These are phyloP conservation scores for Aplosporella prunicola DNA, from an alignment of 2,329 filamentous ascomycete species.

Conservation along the genomic window DNA sequence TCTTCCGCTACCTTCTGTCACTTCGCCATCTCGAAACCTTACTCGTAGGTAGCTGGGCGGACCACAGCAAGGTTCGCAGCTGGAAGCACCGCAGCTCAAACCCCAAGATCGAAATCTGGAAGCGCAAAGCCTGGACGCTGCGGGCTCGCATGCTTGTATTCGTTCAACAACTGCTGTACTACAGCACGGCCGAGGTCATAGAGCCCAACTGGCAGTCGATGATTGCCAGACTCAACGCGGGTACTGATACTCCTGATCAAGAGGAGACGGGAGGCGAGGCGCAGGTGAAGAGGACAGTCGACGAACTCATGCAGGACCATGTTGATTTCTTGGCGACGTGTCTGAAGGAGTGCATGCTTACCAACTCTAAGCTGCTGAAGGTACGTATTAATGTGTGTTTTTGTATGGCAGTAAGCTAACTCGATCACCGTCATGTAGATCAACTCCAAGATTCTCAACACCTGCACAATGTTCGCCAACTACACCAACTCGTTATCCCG, in stretches of 20 bases:
- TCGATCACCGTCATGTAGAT: no score
- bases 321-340: slow-evolving; percentile 97
- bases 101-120: slow-evolving; percentile 76
- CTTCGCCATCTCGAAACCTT: slow-evolving; percentile 82
- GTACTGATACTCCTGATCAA: slow-evolving; percentile 32
- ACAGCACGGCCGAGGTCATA: slow-evolving; percentile 93
- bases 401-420: slow-evolving; percentile 1
- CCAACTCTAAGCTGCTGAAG: slow-evolving; percentile 85
- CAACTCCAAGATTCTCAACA: slow-evolving; percentile 93
- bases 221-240: slow-evolving; percentile 68
- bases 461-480: slow-evolving; percentile 85
- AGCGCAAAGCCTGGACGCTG: slow-evolving; percentile 82
- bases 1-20: slow-evolving; percentile 89
- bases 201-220: slow-evolving; percentile 95
- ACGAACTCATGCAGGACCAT: slow-evolving; percentile 97
- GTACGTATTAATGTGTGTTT: no score
- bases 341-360: slow-evolving; percentile 97
- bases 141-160: slow-evolving; percentile 93
- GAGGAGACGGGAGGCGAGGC: slow-evolving; percentile 32
- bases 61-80: slow-evolving; percentile 68
- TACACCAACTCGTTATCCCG: slow-evolving; percentile 82
- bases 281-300: slow-evolving; percentile 67
- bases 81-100: slow-evolving; percentile 77
- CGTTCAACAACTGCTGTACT: slow-evolving; percentile 92
- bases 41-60: slow-evolving; percentile 80